These are phyloP conservation scores for Sugiyamaella pinicola DNA, from an alignment of 1,139 yeast species.

Conservation along the genomic window DNA sequence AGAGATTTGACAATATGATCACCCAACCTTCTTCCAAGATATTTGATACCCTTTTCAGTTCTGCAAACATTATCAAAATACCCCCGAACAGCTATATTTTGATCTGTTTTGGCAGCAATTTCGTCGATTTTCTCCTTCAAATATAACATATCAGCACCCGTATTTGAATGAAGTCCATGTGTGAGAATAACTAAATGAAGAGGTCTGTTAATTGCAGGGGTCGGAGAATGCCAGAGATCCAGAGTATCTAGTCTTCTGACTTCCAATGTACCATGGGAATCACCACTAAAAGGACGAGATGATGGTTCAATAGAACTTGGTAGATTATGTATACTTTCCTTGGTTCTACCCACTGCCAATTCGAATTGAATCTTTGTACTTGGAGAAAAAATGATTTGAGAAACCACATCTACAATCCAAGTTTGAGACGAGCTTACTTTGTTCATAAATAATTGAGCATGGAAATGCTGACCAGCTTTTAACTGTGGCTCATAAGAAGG, in stretches of 20 bases:
- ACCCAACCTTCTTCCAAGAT: conserved; percentile 80
- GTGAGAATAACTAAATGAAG: conserved; percentile 77
- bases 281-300: background rate
- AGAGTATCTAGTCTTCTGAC: conserved; percentile 62
- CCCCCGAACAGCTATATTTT: conserved; percentile 76
- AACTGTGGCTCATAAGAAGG: conserved; percentile 76
- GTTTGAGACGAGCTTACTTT: conserved; percentile 53
- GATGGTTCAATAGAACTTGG: conserved; percentile 8
- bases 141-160: conserved; percentile 85
- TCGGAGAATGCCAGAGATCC: conserved; percentile 72
- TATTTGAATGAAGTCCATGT: conserved; percentile 91
- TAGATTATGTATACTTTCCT: conserved; percentile 43
- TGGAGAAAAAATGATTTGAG: conserved; percentile 78
- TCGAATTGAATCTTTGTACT: conserved; percentile 73
- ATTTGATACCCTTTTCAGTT: conserved; percentile 89
- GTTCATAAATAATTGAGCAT: conserved; percentile 53
- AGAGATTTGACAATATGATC: conserved; percentile 69
- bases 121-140: conserved; percentile 77
- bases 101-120: conserved; percentile 50
- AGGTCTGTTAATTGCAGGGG: conserved; percentile 51
- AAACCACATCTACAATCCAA: conserved; percentile 85
- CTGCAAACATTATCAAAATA: conserved; percentile 81
- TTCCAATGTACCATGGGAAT: conserved; percentile 32
- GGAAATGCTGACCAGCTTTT: conserved; percentile 66
- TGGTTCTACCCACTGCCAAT: conserved; percentile 58